Percentiles rank a stretch among this genome's conserved stretches.
Conservation (phyloP, 129 eudicot genomes). For the Escallonia rubra region DNA sequence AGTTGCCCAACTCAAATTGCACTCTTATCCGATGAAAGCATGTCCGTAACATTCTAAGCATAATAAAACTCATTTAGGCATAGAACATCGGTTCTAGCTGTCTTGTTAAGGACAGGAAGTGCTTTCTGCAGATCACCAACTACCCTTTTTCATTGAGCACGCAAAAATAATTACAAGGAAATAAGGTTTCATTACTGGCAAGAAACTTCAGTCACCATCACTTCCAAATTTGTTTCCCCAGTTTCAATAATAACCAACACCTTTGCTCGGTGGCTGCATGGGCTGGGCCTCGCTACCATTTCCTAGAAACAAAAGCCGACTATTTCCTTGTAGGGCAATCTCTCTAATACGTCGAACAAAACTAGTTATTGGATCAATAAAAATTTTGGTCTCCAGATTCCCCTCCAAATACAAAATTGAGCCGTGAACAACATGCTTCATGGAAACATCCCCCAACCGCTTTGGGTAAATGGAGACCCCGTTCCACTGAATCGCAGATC, state of each 20-base stretch:
- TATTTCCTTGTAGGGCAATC: conserved; percentile 70
- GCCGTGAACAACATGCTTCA: conserved; percentile 70
- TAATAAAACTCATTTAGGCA: no score
- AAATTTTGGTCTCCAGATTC: conserved; percentile 81
- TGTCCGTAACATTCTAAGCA: no score
- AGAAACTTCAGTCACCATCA: not conserved
- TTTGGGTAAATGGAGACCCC: conserved; percentile 78
- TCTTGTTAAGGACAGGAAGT: no score
- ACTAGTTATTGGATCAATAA: conserved; percentile 79
- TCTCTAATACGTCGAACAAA: conserved; percentile 87
- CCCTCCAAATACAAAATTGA: conserved; percentile 84
- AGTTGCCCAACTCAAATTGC: no score
- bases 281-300: conserved; percentile 39
- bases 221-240: not conserved
- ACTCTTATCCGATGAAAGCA: no score
- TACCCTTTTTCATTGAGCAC: not conserved
- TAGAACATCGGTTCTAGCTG: no score
- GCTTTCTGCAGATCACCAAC: no score
- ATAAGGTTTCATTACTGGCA: not conserved
- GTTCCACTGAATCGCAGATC: conserved; percentile 90
- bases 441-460: conserved; percentile 60
- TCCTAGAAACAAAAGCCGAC: conserved; percentile 54
- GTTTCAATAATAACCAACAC: conserved; percentile 71
- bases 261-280: conserved; percentile 32
- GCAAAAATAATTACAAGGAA: conserved; percentile 1